These are phyloP conservation scores for Dendrothele bispora DNA, from an alignment of 768 basidiomycete species.

Conservation along the genomic window DNA sequence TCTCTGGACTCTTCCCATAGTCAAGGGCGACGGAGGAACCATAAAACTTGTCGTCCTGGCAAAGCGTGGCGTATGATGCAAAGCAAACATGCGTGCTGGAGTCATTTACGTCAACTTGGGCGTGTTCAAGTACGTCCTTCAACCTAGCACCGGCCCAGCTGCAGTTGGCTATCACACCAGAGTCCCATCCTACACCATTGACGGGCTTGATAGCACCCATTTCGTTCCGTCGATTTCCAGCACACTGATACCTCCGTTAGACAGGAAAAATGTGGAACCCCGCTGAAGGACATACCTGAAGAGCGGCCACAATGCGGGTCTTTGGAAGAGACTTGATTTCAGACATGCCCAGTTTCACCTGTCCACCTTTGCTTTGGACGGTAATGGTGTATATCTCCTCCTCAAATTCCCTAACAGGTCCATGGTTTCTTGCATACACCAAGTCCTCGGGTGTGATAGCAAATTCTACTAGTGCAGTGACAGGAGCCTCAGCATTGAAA, in stretches of 20 bases:
- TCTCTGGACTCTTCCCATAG: constrained; percentile 44
- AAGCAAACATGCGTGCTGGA: constrained; percentile 56
- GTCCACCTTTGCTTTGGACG: constrained; percentile 34
- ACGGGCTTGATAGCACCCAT: constrained; percentile 61
- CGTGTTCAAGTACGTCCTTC: constrained; percentile 51
- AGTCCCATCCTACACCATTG: constrained; percentile 61
- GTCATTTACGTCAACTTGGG: constrained; percentile 32
- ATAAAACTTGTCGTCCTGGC: constrained; percentile 62
- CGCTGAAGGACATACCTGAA: constrained; percentile 45
- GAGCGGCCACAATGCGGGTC: constrained; percentile 47
- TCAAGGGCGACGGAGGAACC: constrained; percentile 62
- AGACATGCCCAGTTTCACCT: too few relatives aligned
- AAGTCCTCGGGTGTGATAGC: constrained; percentile 57
- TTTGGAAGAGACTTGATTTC: constrained; percentile 40
- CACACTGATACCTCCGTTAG: constrained; percentile 36
- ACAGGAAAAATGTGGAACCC: neutral
- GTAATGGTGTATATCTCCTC: constrained; percentile 41
- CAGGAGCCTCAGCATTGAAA: constrained; percentile 70
- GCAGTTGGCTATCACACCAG: constrained; percentile 71
- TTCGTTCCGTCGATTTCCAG: constrained; percentile 66
- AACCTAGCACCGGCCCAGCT: constrained; percentile 64
- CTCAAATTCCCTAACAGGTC: constrained; percentile 53
- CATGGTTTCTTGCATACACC: constrained; percentile 75
- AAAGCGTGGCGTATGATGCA: constrained; percentile 56
- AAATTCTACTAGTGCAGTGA: constrained; percentile 55